Base-by-base conservation (phyloP, 306 rosid species). In the Fagus crenata region DNA sequence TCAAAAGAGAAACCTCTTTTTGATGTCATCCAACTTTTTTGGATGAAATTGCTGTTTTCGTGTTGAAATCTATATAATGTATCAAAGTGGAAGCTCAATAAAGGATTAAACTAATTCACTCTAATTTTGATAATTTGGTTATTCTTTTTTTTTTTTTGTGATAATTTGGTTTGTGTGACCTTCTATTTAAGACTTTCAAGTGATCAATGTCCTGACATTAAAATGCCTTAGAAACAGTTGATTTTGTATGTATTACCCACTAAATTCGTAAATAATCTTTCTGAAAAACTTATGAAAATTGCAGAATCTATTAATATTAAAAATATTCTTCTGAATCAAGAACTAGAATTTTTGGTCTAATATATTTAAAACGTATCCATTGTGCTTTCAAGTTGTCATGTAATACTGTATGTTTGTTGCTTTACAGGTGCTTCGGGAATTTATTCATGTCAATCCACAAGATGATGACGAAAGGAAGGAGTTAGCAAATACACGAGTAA, bases 401-500 rank as follows among this genome's bases (percentile, higher is more conserved):
- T 82, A 82, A 76, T 77, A 39, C 41, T 67, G 56, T 75, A 77
- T 65, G 80, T 67, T 88, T 72, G 69, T 77, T 84, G 78, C 49
- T 64, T 55, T 53, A 31, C 89, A 96, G 97, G 93, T 96, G 76
- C 96, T 96, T 81, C 84, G 99, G 64, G 99, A 96, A 84, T 96
- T 96, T 86, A 90, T 92, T 91, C 99, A 96, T 82, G 97, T 96
- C 54, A 90, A 96, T 88, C 99, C 99, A 78, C 99, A 91, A 80
- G 99, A 91, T 79, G 99, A 95, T 1, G 97, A 92, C 8, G 98
- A 96, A 86, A 98, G 97, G 75, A 96, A 92, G 82, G 58, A 86
- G 65, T 96, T 91, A 84, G 53, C 74, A 53, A 84, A 92, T 85
- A 87, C 99, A 2, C 90, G 98, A 79, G 99, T 96, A 81, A 73